Evolutionary conservation across 2,329 filamentous ascomycete genomes (phyloP).

Genomic region (Tolypocladium guangdongense): DNA sequence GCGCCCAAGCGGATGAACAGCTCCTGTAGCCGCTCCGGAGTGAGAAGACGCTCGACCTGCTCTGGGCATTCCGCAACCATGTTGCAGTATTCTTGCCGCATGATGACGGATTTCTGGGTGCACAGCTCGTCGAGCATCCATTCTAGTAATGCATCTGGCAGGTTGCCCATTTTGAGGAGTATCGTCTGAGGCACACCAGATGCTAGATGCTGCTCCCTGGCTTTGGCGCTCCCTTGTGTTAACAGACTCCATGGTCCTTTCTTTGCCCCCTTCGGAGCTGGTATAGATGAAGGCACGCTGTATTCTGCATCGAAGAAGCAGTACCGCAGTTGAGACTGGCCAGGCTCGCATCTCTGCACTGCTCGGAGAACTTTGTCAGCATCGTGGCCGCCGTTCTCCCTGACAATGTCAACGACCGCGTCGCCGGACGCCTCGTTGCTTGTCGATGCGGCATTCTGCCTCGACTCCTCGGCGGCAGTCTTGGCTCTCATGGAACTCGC

Average conservation of each 20-base stretch:
- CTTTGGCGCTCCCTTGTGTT: conserved; percentile 27
- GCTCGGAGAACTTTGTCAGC: conserved; percentile 35
- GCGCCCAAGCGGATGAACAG: conserved; percentile 52
- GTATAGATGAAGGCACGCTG: conserved; percentile 11
- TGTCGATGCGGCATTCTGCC: conserved; percentile 1
- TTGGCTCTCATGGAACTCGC: conserved; percentile 38
- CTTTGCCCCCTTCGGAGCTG: conserved; percentile 18
- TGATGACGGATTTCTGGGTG: conserved; percentile 39
- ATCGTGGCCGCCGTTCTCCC: conserved; percentile 28
- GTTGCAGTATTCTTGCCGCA: conserved; percentile 50
- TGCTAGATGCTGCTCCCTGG: conserved; percentile 47
- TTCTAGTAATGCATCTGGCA: conserved; percentile 54
- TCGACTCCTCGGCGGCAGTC: conserved; percentile 18
- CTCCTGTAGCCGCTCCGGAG: conserved; percentile 31
- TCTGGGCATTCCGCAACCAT: conserved; percentile 35
- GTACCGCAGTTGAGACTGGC: conserved; percentile 25
- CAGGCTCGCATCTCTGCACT: conserved; percentile 37
- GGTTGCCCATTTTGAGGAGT: conserved; percentile 12
- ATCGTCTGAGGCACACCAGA: conserved; percentile 51
- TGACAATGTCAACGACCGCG: conserved; percentile 19
- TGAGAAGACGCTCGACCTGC: conserved; percentile 33
- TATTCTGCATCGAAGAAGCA: conserved; percentile 38
- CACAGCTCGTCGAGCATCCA: conserved; percentile 56
- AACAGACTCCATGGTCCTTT: conserved; percentile 37
- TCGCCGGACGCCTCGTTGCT: conserved; percentile 11